phyloP scores from a whole-genome alignment of 768 basidiomycete species.

The Naganishia friedmannii region DNA sequence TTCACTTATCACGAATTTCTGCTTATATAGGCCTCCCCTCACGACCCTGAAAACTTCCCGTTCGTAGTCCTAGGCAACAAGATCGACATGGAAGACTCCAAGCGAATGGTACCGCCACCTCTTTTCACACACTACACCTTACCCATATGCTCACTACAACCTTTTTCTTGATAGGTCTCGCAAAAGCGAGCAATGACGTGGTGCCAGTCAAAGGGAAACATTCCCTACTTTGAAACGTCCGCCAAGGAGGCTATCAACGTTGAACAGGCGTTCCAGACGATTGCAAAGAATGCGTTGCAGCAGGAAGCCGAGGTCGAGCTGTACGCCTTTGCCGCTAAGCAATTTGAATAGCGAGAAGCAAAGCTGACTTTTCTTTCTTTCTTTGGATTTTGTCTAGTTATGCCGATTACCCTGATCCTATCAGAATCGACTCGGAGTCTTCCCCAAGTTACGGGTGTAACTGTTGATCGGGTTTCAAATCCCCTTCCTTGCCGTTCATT shows the following conservation, averaged over 20 bases:
- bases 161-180: conserved; percentile 64
- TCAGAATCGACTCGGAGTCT: conserved; percentile 89
- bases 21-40: conserved; percentile 73
- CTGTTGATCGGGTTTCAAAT: conserved; percentile 57
- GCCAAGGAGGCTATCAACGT: conserved; percentile 99
- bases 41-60: conserved; percentile 99
- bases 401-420: conserved; percentile 98
- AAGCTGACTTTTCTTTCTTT: conserved; percentile 4
- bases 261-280: conserved; percentile 98
- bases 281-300: conserved; percentile 97
- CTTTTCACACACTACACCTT: background rate
- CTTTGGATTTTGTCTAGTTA: conserved; percentile 60
- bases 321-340: conserved; percentile 56
- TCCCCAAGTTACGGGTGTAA: conserved; percentile 89
- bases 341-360: background rate
- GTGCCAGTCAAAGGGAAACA: conserved; percentile 99
- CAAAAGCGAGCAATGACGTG: conserved; percentile 99
- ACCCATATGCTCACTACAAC: conserved; percentile 6
- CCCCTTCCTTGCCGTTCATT: background rate
- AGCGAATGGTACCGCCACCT: conserved; percentile 67
- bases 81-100: conserved; percentile 99
- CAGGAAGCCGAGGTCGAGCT: conserved; percentile 95
- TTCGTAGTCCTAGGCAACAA: conserved; percentile 99
- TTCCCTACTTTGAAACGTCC: conserved; percentile 99
- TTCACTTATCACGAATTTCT: background rate